A percentile compares a stretch with the other conserved stretches of the same genome.
phyloP scores from a whole-genome alignment of 1,139 yeast species.

The Suhomyces taliae region DNA sequence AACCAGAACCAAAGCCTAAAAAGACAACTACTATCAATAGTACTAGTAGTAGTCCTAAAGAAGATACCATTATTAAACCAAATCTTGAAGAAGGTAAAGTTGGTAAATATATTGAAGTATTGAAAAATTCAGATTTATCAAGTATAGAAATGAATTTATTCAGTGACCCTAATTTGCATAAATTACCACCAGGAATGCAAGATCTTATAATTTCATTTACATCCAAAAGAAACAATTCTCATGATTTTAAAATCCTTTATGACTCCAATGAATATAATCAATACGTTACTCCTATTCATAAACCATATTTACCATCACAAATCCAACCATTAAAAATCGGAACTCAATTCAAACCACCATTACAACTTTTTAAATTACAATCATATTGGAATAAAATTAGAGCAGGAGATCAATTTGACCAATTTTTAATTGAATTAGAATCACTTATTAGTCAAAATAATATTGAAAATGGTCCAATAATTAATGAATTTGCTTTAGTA shows the following conservation, averaged over 20 bases:
- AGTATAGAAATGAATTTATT: constrained; percentile 36
- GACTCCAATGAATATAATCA: constrained; percentile 29
- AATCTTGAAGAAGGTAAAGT: background rate
- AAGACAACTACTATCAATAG: background rate
- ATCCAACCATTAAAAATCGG: constrained; percentile 24
- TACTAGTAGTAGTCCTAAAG: background rate
- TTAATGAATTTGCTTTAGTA: constrained; percentile 45
- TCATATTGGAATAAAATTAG: constrained; percentile 53
- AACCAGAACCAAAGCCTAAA: background rate
- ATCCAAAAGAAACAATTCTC: constrained; percentile 35
- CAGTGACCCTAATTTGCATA: constrained; percentile 43
- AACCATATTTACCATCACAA: constrained; percentile 42
- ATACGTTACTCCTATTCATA: constrained; percentile 32
- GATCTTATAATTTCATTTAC: constrained; percentile 57
- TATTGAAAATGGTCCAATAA: constrained; percentile 22
- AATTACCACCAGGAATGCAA: constrained; percentile 73
- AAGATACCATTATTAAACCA: background rate
- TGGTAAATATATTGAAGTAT: constrained; percentile 26
- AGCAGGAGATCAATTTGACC: constrained; percentile 38
- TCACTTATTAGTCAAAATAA: constrained; percentile 22
- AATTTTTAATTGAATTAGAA: constrained; percentile 33
- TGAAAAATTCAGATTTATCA: constrained; percentile 33
- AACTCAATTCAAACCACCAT: constrained; percentile 31
- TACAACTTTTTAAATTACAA: constrained; percentile 39
- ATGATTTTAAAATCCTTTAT: constrained; percentile 27